phyloP scores from a whole-genome alignment of 768 basidiomycete species.

The Albatrellus ellisii region DNA sequence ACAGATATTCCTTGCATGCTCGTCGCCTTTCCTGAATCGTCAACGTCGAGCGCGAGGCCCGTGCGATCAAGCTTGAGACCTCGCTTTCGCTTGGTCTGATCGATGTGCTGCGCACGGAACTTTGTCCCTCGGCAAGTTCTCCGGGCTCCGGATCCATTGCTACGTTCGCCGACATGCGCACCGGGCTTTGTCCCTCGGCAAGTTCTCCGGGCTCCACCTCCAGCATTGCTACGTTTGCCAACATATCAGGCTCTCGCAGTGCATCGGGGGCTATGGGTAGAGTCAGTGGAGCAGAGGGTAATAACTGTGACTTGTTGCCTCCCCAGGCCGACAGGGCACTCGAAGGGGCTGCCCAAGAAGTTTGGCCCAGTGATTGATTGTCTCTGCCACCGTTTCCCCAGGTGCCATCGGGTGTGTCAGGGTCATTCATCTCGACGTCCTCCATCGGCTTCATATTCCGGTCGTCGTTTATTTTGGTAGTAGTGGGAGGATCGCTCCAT shows the following conservation, averaged over 20 bases:
- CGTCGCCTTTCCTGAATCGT: neutral
- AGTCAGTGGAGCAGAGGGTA: too few relatives aligned
- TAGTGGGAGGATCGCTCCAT: neutral
- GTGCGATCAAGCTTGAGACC: neutral
- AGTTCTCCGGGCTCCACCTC: neutral
- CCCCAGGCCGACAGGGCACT: too few relatives aligned
- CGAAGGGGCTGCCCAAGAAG: too few relatives aligned
- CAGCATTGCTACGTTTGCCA: neutral
- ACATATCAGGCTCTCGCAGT: too few relatives aligned
- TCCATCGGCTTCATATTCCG: neutral
- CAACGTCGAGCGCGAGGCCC: neutral
- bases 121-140: neutral
- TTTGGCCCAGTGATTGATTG: too few relatives aligned
- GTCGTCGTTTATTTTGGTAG: neutral
- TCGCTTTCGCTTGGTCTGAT: neutral
- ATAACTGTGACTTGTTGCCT: too few relatives aligned
- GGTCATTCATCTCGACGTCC: too few relatives aligned
- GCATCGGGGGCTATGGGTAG: too few relatives aligned
- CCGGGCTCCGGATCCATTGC: neutral
- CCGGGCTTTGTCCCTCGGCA: neutral
- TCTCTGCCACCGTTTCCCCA: neutral
- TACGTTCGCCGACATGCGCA: neutral
- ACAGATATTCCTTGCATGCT: neutral
- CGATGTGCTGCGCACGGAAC: neutral
- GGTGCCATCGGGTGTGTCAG: neutral